These are phyloP conservation scores for Lentinula boryana DNA, from an alignment of 768 basidiomycete genomes.

Conservation along the genomic window DNA sequence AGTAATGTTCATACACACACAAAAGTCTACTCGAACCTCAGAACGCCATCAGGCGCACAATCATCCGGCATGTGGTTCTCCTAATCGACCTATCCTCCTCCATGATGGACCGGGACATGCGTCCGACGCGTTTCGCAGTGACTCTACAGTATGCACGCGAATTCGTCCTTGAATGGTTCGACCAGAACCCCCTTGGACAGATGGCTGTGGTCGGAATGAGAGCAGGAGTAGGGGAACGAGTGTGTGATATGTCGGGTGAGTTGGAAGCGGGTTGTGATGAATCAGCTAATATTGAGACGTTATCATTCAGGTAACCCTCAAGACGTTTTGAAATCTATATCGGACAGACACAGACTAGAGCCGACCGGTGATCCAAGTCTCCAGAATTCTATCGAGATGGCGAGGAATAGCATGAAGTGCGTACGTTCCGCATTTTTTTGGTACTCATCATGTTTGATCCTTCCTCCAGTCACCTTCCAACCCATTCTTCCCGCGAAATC, in stretches of 20 bases:
- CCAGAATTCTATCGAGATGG: conserved; percentile 98
- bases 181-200: conserved; percentile 97
- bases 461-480: conserved; percentile 80
- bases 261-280: not conserved
- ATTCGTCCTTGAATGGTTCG: conserved; percentile 96
- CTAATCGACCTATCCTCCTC: conserved; percentile 87
- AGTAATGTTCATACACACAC: not conserved
- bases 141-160: conserved; percentile 86
- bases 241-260: conserved; percentile 90
- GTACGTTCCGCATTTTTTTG: conserved; percentile 6
- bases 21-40: conserved; percentile 73
- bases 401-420: conserved; percentile 87
- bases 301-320: conserved; percentile 77
- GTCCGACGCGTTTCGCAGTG: conserved; percentile 89
- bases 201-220: conserved; percentile 94
- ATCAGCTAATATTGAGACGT: not conserved
- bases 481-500: conserved; percentile 94
- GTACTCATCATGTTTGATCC: conserved; percentile 5
- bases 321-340: conserved; percentile 83
- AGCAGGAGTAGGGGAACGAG: conserved; percentile 82
- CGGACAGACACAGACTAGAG: conserved; percentile 83
- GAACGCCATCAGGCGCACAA: conserved; percentile 85
- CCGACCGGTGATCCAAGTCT: conserved; percentile 91
- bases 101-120: conserved; percentile 95
- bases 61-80: conserved; percentile 92